These are phyloP conservation scores for Mycena rosella DNA, from an alignment of 768 basidiomycete genomes.

Conservation along the genomic window DNA sequence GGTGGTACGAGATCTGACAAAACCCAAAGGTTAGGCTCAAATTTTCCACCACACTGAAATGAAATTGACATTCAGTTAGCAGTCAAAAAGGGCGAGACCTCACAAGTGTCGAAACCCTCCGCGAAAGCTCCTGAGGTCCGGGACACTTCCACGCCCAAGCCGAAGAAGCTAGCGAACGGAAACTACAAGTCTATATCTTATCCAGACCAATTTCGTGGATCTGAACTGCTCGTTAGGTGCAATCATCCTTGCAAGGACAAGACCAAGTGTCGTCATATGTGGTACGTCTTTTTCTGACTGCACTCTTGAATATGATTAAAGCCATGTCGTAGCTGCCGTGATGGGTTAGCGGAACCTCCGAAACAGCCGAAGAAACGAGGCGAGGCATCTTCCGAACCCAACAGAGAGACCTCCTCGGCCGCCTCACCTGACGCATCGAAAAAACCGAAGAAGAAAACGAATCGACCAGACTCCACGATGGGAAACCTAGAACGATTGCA, in stretches of 20 bases:
- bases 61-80: neutral
- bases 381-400: constrained; percentile 5
- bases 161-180: constrained; percentile 68
- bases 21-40: constrained; percentile 40
- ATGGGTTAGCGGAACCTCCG: constrained; percentile 70
- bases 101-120: constrained; percentile 11
- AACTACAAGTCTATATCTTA: constrained; percentile 66
- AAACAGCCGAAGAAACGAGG: constrained; percentile 42
- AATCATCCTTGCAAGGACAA: constrained; percentile 88
- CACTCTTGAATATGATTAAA: constrained; percentile 3
- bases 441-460: constrained; percentile 40
- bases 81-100: constrained; percentile 23
- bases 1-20: constrained; percentile 54
- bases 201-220: neutral
- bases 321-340: constrained; percentile 70
- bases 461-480: constrained; percentile 46
- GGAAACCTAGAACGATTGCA: constrained; percentile 59
- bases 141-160: constrained; percentile 18
- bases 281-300: constrained; percentile 57
- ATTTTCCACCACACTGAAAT: neutral
- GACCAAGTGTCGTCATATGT: constrained; percentile 78
- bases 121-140: neutral
- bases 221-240: constrained; percentile 64
- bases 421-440: constrained; percentile 29
- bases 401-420: neutral